These are phyloP conservation scores for Lactarius psammicola DNA, from an alignment of 768 basidiomycete genomes.

Conservation along the genomic window DNA sequence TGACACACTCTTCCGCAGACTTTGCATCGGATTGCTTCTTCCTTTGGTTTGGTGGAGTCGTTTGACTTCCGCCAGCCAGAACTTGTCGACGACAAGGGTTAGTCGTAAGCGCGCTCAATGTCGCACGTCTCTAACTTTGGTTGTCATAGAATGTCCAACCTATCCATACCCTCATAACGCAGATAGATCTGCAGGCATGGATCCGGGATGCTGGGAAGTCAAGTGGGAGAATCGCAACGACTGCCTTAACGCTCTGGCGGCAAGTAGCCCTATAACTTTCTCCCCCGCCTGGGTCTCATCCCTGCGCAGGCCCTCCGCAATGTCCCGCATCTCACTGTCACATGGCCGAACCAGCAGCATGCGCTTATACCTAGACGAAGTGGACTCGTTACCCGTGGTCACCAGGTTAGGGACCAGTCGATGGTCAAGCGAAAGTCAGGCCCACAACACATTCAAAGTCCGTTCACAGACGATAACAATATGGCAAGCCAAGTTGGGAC, in stretches of 20 bases:
- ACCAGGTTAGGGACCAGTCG: slow-evolving; percentile 9
- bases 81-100: slow-evolving; percentile 20
- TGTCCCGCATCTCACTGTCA: slow-evolving; percentile 69
- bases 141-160: background rate
- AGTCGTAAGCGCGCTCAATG: background rate
- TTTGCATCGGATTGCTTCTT: slow-evolving; percentile 48
- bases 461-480: background rate
- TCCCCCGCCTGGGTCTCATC: background rate
- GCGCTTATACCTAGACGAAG: slow-evolving; percentile 32
- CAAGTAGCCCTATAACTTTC: slow-evolving; percentile 34
- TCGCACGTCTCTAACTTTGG: background rate
- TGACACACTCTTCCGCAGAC: slow-evolving; percentile 39
- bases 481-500: background rate
- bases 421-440: background rate
- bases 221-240: slow-evolving; percentile 80
- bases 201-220: slow-evolving; percentile 63
- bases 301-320: slow-evolving; percentile 58
- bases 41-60: slow-evolving; percentile 65
- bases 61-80: slow-evolving; percentile 40
- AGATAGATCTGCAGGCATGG: slow-evolving; percentile 56
- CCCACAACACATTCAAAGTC: slow-evolving; percentile 4
- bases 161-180: slow-evolving; percentile 50
- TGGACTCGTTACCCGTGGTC: slow-evolving; percentile 11
- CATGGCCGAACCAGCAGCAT: slow-evolving; percentile 68
- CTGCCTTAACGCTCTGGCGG: slow-evolving; percentile 69